Percentiles rank a stretch among this genome's conserved stretches.
phyloP scores from a whole-genome alignment of 495 filamentous ascomycete species.

The Neurospora sublineolata region DNA sequence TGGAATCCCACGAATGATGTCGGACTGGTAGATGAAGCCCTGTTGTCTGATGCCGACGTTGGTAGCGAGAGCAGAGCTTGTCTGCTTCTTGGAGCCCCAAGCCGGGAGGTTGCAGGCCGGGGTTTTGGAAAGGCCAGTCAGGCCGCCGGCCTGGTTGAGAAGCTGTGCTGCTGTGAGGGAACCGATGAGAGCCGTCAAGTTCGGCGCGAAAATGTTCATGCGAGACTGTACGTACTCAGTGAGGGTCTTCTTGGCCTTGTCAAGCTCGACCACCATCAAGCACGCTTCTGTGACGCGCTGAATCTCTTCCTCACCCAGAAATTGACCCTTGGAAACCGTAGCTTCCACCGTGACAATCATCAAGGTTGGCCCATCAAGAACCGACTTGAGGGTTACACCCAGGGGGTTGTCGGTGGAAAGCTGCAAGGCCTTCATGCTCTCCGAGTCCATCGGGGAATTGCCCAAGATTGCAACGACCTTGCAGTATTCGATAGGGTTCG shows the following conservation, averaged over 20 bases:
- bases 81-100: slow-evolving; percentile 76
- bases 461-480: slow-evolving; percentile 88
- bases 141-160: slow-evolving; percentile 82
- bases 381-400: slow-evolving; percentile 57
- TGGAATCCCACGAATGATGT: slow-evolving; percentile 72
- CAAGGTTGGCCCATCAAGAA: slow-evolving; percentile 77
- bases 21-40: slow-evolving; percentile 86
- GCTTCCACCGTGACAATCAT: slow-evolving; percentile 97
- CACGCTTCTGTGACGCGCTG: slow-evolving; percentile 66
- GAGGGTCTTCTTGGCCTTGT: slow-evolving; percentile 74
- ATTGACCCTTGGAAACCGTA: slow-evolving; percentile 70
- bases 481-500: slow-evolving; percentile 86
- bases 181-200: slow-evolving; percentile 84
- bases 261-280: slow-evolving; percentile 75
- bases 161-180: slow-evolving; percentile 93
- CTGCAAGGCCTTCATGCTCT: slow-evolving; percentile 63
- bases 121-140: slow-evolving; percentile 79
- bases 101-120: slow-evolving; percentile 87
- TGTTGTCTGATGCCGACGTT: slow-evolving; percentile 88
- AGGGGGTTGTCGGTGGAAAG: slow-evolving; percentile 64
- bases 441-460: slow-evolving; percentile 82
- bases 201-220: slow-evolving; percentile 92
- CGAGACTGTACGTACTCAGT: slow-evolving; percentile 95
- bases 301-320: slow-evolving; percentile 64
- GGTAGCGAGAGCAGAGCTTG: slow-evolving; percentile 77